Base-by-base conservation (phyloP, 106 monocot species). In the Phalaenopsis equestris region DNA sequence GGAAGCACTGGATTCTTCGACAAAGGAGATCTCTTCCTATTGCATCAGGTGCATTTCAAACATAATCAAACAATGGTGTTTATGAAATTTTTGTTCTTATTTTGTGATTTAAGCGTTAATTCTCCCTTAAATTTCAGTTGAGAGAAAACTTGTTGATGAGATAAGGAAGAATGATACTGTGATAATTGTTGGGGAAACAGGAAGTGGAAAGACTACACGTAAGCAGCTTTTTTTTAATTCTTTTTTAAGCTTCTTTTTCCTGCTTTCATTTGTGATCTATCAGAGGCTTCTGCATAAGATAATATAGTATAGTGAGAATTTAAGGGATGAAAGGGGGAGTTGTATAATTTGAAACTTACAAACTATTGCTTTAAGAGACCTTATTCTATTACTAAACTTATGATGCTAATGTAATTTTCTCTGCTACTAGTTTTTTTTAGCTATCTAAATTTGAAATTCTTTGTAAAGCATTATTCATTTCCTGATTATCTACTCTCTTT, bases 171-270 rank as follows among this genome's bases (percentile, higher is more conserved):
- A 98, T 68, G 89, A 94, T 47, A 86, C 82, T 21, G 76, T 98
- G 42, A 98, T 98, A 56, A 85, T 98, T 74, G 98, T 94, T 67
- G 94, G 94, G 2, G 98, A 98, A 85, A 98, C 98, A 0, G 98
- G 98, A 80, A 98, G 98, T 65, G 98, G 98, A 18, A 98, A 98
- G 78, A 98, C 98, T 16, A 98, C 98, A 1, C 98, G 97, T 97
- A 70, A 84, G 91, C 73, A 19, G 17, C 57, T 39, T 52, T 37
- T 18, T 58, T 30, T 67, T 67, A 7, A 24, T 61, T 4, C 14
- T 12, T 24, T 58, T 75, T 45, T 42, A 42, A 2, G 8, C 43
- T 67, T 64, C 45, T 72, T 72, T 37, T 8, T 67, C 36, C 16
- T 58, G 9, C 77, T 11, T 23, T 58, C 7, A 36, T 38, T 18